Conservation (phyloP, 1,284 basidiomycete species). For the Meira miltonrushii region DNA sequence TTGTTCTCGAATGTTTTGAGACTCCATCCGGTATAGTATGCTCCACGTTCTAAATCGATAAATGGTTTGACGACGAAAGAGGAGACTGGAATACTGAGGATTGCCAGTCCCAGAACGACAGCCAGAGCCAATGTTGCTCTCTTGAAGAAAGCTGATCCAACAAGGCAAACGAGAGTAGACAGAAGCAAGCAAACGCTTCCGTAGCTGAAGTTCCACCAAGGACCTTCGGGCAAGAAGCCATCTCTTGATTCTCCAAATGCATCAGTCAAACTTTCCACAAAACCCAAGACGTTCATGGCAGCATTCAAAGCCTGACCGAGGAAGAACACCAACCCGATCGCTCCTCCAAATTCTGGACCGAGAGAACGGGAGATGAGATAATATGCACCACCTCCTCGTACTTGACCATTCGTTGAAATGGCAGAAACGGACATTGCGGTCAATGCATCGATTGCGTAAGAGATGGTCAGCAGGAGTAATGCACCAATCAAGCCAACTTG, state of each 20-base stretch:
- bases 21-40: constrained; percentile 49
- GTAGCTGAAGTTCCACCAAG: constrained; percentile 47
- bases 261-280: constrained; percentile 48
- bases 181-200: constrained; percentile 43
- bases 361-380: constrained; percentile 51
- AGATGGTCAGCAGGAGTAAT: constrained; percentile 37
- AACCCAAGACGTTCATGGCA: constrained; percentile 50
- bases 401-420: constrained; percentile 51
- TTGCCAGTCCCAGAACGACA: constrained; percentile 39
- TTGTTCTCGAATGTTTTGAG: constrained; percentile 40
- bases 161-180: constrained; percentile 44
- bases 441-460: constrained; percentile 47
- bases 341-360: constrained; percentile 51
- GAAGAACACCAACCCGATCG: constrained; percentile 50
- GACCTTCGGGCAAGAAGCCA: constrained; percentile 45
- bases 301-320: constrained; percentile 49
- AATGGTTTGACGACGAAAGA: constrained; percentile 41
- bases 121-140: constrained; percentile 45
- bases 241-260: constrained; percentile 37
- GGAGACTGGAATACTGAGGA: constrained; percentile 46
- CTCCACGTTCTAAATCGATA: constrained; percentile 40
- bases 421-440: constrained; percentile 49
- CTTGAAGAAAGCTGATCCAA: constrained; percentile 46
- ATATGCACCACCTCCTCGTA: constrained; percentile 50
- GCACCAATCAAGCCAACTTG: constrained; percentile 48